Conservation (phyloP, 2,329 filamentous ascomycete genomes). For the Aspergillus jensenii region DNA sequence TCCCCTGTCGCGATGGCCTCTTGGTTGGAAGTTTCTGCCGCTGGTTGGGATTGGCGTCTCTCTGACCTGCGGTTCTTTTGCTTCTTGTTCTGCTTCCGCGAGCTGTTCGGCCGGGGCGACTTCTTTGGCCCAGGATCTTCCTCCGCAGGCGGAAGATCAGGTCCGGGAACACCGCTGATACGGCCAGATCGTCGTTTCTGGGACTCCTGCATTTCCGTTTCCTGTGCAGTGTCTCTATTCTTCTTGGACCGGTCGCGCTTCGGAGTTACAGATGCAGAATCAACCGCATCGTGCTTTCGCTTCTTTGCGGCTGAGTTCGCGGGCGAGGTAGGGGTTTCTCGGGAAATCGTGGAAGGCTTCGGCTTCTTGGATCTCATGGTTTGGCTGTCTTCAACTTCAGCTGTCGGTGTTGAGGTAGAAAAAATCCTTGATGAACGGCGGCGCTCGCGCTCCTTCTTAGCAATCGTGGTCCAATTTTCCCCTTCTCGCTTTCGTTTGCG, state of each 20-base stretch:
- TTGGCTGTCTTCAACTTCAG: constrained; percentile 12
- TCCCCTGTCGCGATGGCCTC: not conserved
- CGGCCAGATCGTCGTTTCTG: constrained; percentile 34
- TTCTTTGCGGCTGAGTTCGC: constrained; percentile 24
- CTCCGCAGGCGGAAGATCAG: constrained; percentile 5
- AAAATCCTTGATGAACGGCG: constrained; percentile 32
- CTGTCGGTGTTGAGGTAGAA: constrained; percentile 14
- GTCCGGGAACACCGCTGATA: constrained; percentile 23
- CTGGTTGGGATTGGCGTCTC: constrained; percentile 2
- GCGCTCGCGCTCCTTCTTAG: constrained; percentile 26
- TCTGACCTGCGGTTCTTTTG: constrained; percentile 5
- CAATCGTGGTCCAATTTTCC: constrained; percentile 19
- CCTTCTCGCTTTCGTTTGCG: constrained; percentile 38
- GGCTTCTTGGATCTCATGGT: constrained; percentile 17
- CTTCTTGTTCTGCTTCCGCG: constrained; percentile 22
- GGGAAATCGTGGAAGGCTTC: constrained; percentile 1
- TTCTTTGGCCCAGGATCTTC: constrained; percentile 15
- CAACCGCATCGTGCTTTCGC: constrained; percentile 23
- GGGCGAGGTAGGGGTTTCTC: constrained; percentile 16
- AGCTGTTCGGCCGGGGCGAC: constrained; percentile 17
- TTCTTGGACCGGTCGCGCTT: constrained; percentile 1
- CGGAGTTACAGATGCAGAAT: not conserved
- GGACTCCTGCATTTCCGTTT: constrained; percentile 14
- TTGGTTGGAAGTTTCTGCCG: not conserved
- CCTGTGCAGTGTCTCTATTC: constrained; percentile 2